Base-by-base conservation (phyloP, 1,139 yeast genomes). In the Suhomyces terraborum region DNA sequence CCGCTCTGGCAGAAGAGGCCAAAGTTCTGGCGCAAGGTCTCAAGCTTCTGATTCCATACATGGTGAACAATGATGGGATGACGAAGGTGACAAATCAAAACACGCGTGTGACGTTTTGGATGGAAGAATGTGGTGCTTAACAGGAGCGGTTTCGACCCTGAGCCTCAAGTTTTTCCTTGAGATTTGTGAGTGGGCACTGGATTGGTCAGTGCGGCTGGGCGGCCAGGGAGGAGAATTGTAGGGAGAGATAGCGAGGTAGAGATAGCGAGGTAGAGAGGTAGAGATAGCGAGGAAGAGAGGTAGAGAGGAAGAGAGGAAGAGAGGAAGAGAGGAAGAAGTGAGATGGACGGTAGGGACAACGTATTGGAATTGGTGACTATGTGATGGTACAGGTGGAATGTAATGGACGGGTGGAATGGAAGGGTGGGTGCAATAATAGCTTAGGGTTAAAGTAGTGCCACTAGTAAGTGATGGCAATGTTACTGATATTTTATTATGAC, bases 191-290 rank as follows among this genome's bases (percentile, higher is more conserved):
- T n/a, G n/a, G n/a, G 34, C 26, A 13, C 18, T 21, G 36, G 32
- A 29, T 38, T 38, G 41, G 23, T 37, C 41, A 38, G 33, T 38
- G 34, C n/a, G n/a, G n/a, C n/a, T n/a, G 41, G 24, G 31, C 30
- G 36, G 25, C 31, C 13, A 17, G 24, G 25, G 23, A 29, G 12
- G 18, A 16, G 25, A 19, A n/a, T 7, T 4, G 32, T n/a, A 8
- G 16, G 14, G 6, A 6, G 26, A 13, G n/a, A 19, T 19, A n/a
- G 23, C 14, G 32, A 9, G 16, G 24, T 6, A 5, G n/a, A 16
- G 12, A 12, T 25, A 25, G 28, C 4, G 28, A 12, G 28, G 17
- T 2, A 9, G 12, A n/a, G n/a, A n/a, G 7, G 8, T 8, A 16
- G 28, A 2, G 28, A 25, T 14, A 23, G 17, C 28, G 28, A 16